Conservation (phyloP, 768 basidiomycete genomes). For the Clathrus columnatus region DNA sequence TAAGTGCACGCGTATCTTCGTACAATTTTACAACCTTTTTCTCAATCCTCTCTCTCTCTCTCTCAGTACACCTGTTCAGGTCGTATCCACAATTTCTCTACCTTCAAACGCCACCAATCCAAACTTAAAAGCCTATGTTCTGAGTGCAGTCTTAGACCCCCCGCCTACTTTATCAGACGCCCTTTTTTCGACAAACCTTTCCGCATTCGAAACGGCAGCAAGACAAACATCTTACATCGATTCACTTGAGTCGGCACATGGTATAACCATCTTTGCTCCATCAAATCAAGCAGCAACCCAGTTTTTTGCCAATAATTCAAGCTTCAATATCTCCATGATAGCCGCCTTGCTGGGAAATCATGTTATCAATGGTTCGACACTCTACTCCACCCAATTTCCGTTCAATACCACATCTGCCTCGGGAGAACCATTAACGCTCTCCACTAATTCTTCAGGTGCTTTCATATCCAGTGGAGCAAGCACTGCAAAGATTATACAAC, state of each 20-base stretch:
- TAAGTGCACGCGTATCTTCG: constrained; percentile 23
- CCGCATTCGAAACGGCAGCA: constrained; percentile 27
- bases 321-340: constrained; percentile 40
- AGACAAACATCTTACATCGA: constrained; percentile 28
- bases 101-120: constrained; percentile 29
- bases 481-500: constrained; percentile 43
- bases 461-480: constrained; percentile 43
- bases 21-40: neutral
- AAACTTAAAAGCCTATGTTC: constrained; percentile 38
- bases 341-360: constrained; percentile 47
- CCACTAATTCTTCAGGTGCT: constrained; percentile 45
- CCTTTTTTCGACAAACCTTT: constrained; percentile 35
- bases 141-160: constrained; percentile 42
- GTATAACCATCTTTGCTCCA: constrained; percentile 65
- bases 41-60: neutral
- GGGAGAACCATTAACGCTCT: constrained; percentile 45
- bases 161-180: constrained; percentile 41
- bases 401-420: constrained; percentile 43
- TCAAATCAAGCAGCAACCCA: constrained; percentile 37
- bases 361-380: constrained; percentile 59
- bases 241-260: constrained; percentile 31
- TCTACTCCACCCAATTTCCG: constrained; percentile 48
- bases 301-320: constrained; percentile 21
- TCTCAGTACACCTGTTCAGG: constrained; percentile 25
- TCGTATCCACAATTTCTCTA: constrained; percentile 19